Base-by-base conservation (phyloP, 2,329 filamentous ascomycete genomes). In the Penicillium sp. region DNA sequence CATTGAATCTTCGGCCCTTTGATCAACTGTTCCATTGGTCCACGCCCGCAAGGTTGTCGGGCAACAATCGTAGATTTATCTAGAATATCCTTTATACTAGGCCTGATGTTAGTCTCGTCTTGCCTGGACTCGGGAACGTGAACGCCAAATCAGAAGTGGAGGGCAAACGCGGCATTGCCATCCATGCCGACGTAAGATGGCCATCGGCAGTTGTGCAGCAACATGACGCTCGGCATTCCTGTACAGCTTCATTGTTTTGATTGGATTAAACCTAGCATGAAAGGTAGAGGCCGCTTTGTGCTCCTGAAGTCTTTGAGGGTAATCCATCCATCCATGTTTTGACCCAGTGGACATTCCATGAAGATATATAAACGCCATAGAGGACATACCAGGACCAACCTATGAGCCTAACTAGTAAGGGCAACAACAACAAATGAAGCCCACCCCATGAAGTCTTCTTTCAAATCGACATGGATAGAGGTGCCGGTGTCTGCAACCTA, bases 401-500 rank as follows among this genome's bases (percentile, higher is more conserved):
- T n/a, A 57, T 59, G 52, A 30, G 35, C 2, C 33, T 19, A 37
- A 30, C 25, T n/a, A n/a, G n/a, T n/a, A n/a, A n/a, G n/a, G n/a
- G n/a, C n/a, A 16, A 29, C 10, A 41, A 49, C 27, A 12, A 27
- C 4, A 68, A 67, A 35, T 60, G 58, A 16, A 63, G n/a, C n/a
- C n/a, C n/a, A 63, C n/a, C 58, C 70, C 6, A 64, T 95, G 42
- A 83, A n/a, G n/a, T n/a, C n/a, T 96, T 31, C 84, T 95, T 56
- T 95, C 91, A 19, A 96, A 96, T 69, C 88, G 92, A 41, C 80
- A n/a, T n/a, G n/a, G n/a, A n/a, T n/a, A n/a, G n/a, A n/a, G n/a
- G n/a, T 96, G 31, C 91, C 91, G 41, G 87, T 96, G 64, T 95
- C 89, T 47, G 90, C 95, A 73, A n/a, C n/a, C n/a, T n/a, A 95